phyloP scores from a whole-genome alignment of 1,139 yeast genomes.

The Tardiomyces blankii region DNA sequence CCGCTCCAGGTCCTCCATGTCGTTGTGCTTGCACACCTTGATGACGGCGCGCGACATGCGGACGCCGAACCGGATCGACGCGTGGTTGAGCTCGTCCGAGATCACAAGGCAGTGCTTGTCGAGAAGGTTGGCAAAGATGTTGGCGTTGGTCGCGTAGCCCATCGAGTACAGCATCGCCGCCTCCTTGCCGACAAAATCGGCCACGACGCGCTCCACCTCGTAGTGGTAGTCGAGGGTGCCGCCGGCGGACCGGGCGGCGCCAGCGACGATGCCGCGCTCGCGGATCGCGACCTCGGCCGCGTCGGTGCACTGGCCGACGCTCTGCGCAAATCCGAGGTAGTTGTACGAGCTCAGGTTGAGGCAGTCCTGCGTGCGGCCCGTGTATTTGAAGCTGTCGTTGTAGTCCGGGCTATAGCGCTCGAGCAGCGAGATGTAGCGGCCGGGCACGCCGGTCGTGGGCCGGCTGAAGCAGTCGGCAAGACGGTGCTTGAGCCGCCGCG shows the following conservation, averaged over 20 bases:
- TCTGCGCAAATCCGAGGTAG: conserved; percentile 94
- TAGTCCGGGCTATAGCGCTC: conserved; percentile 61
- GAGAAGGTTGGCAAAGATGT: conserved; percentile 69
- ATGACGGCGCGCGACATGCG: conserved; percentile 90
- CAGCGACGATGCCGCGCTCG: conserved; percentile 63
- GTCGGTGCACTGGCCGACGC: conserved; percentile 85
- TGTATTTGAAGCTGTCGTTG: conserved; percentile 47
- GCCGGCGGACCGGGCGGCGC: conserved; percentile 63
- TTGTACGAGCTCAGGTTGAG: conserved; percentile 84
- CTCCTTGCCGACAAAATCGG: conserved; percentile 85
- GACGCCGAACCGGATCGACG: conserved; percentile 91
- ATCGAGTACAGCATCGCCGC: conserved; percentile 78
- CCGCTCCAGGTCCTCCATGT: conserved; percentile 71
- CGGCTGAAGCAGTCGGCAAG: conserved; percentile 92
- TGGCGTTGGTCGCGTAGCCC: conserved; percentile 98
- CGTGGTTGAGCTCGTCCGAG: conserved; percentile 90
- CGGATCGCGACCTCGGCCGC: conserved; percentile 53
- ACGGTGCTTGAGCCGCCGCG: conserved; percentile 81
- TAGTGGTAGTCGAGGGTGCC: conserved; percentile 74
- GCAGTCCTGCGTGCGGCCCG: conserved; percentile 68
- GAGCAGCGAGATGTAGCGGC: conserved; percentile 73
- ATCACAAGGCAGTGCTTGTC: conserved; percentile 84
- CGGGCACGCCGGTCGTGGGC: conserved; percentile 96
- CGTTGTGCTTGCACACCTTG: conserved; percentile 86
- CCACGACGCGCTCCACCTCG: conserved; percentile 65